phyloP scores from a whole-genome alignment of 2,329 filamentous ascomycete species.

The Colletotrichum higginsianum region DNA sequence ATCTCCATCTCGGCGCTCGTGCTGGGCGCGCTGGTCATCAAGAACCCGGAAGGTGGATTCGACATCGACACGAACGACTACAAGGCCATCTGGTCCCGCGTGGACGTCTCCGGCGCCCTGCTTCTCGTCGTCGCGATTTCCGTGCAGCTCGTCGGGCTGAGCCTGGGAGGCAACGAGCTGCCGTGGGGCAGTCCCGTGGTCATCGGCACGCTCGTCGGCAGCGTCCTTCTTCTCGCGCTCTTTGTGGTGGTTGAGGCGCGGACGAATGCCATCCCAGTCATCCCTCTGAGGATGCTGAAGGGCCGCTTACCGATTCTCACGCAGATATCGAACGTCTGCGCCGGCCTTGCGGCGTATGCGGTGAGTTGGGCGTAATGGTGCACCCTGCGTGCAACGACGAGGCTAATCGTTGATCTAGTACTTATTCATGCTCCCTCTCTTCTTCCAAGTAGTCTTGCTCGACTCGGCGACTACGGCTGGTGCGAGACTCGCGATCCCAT shows the following conservation, averaged over 20 bases:
- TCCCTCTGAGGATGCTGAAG: constrained; percentile 70
- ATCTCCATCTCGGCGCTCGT: constrained; percentile 69
- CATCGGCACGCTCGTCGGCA: constrained; percentile 59
- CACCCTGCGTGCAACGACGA: too few species aligned
- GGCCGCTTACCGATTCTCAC: constrained; percentile 68
- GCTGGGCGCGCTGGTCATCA: constrained; percentile 67
- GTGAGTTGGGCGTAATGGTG: constrained; percentile 54
- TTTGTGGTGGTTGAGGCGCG: constrained; percentile 66
- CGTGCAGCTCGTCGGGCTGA: constrained; percentile 68
- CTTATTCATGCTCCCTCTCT: constrained; percentile 79
- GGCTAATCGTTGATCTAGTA: constrained; percentile 56
- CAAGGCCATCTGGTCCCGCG: constrained; percentile 63
- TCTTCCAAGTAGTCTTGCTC: constrained; percentile 77
- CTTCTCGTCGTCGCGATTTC: constrained; percentile 72
- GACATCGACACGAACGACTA: constrained; percentile 48
- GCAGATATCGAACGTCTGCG: constrained; percentile 72
- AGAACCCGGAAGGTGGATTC: constrained; percentile 57
- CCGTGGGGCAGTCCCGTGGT: constrained; percentile 67
- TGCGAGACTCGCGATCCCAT: constrained; percentile 74
- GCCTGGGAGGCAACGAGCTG: constrained; percentile 69
- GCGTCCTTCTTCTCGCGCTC: constrained; percentile 57
- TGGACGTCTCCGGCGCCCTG: constrained; percentile 72
- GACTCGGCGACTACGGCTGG: constrained; percentile 77
- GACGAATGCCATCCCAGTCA: constrained; percentile 66
- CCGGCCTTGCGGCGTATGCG: constrained; percentile 73